These are phyloP conservation scores for Alternaria triticina DNA, from an alignment of 2,329 filamentous ascomycete genomes.

Conservation along the genomic window DNA sequence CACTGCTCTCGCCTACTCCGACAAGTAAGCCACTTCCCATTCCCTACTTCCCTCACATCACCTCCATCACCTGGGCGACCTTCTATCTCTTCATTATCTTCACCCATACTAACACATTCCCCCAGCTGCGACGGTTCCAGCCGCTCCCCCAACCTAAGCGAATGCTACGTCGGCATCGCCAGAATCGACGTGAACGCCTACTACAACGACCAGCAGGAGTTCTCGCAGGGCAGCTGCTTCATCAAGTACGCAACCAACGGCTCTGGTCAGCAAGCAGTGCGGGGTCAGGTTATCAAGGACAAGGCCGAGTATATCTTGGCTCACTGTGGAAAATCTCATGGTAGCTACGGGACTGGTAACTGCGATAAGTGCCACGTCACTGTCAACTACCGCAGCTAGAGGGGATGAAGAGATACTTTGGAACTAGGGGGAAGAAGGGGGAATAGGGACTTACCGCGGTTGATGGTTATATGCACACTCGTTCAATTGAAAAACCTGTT, in stretches of 20 bases:
- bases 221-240: neutral
- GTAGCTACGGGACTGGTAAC: neutral
- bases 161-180: neutral
- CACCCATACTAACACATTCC: neutral
- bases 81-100: too few species aligned
- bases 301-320: neutral
- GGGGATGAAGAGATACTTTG: neutral
- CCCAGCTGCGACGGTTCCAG: neutral
- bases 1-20: neutral
- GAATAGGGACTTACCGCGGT: fast-evolving
- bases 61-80: too few species aligned
- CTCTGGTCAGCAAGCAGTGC: neutral
- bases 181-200: neutral
- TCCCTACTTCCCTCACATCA: neutral
- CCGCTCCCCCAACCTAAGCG: neutral
- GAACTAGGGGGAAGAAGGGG: neutral
- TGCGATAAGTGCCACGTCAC: neutral
- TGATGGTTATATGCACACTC: neutral
- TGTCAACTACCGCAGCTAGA: neutral
- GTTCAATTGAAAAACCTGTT: neutral
- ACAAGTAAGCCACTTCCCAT: neutral
- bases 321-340: neutral
- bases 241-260: neutral
- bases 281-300: neutral
- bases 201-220: neutral